Base-by-base conservation (phyloP, 306 rosid genomes). In the Cicer cuneatum region DNA sequence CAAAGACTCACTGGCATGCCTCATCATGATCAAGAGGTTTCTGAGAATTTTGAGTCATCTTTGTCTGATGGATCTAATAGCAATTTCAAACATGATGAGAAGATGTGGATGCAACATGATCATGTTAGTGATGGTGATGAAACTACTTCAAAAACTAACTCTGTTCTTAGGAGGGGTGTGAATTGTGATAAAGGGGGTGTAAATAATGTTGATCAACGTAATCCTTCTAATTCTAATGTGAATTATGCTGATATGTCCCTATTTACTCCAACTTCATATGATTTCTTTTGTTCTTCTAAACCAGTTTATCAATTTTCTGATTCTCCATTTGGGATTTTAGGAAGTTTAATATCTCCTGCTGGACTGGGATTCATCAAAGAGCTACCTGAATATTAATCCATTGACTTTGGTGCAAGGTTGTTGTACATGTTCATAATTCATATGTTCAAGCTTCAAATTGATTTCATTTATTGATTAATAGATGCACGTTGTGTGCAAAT, bases 1-100 rank as follows among this genome's bases (percentile, higher is more conserved):
- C 97, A 94, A 15, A 90, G 85, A 63, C 98, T 94, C 54, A 94
- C 98, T 5, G 98, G 98, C 11, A 69, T 13, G 61, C 38, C n/a
- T 13, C 46, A 8, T 8, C 42, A 40, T 21, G 18, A 68, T 9
- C 73, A 67, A 12, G 76, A 77, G 42, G 47, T 45, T 2, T 74
- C 83, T 8, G 70, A 74, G 46, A 83, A 78, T 38, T 64, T 74
- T 8, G 76, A 71, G 0, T 74, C 83, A n/a, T 83, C 81, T 75
- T 53, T 71, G 13, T 78, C 83, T 19, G 80, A 80, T 39, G 83
- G 19, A 1, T 77, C 16, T 18, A 65, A 13, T 43, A 43, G 10
- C 49, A 63, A 52, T 15, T 29, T 37, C 41, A 72, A 51, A 14
- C 56, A 54, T 10, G 42, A 35, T 15, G 24, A 51, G 18, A 7